Base-by-base conservation (phyloP, 805 yeast species). In the Spathaspora boniae region DNA sequence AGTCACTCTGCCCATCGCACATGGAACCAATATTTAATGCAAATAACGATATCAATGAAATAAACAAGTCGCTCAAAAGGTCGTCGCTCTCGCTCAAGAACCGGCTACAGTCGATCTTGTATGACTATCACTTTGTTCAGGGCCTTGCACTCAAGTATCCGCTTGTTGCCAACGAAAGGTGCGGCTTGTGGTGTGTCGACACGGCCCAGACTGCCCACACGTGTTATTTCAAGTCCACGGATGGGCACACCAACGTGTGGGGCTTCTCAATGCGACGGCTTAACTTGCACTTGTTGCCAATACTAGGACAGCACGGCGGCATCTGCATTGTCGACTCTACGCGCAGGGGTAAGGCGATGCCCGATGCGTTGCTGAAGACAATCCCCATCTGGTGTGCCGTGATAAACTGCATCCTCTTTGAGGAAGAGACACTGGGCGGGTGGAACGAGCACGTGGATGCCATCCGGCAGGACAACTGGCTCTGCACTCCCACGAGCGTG, bases 331-430 rank as follows among this genome's bases (percentile, higher is more conserved):
- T 88, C 1, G 96, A 88, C 56, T 86, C 95, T 9, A 87, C 96
- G 0, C 62, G 96, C 43, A 68, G 88, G 26, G 96, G 96, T 2
- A 88, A 87, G 52, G 59, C 73, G 17, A 78, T 87, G 59, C 96
- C 97, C 0, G 97, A 88, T 56, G 82, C 96, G 0, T 56, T 86
- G 5, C 81, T 88, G 47, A 88, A 88, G 48, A 88, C 96, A 0
- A 67, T 88, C 1, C 96, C 96, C 0, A 84, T 86, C 2, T 88
- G 97, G 97, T 84, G 94, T 57, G 84, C 89, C 0, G 87, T 85
- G 4, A 38, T 87, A 14, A 85, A 84, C 49, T 55, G 56, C 24
- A 62, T 82, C 1, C 57, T 78, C 54, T 68, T 69, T 38, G 76
- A 66, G 15, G 36, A 14, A 9, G n/a, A n/a, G 33, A 23, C 11